Base-by-base conservation (phyloP, 495 filamentous ascomycete species). In the Hypomontagnella monticulosa region DNA sequence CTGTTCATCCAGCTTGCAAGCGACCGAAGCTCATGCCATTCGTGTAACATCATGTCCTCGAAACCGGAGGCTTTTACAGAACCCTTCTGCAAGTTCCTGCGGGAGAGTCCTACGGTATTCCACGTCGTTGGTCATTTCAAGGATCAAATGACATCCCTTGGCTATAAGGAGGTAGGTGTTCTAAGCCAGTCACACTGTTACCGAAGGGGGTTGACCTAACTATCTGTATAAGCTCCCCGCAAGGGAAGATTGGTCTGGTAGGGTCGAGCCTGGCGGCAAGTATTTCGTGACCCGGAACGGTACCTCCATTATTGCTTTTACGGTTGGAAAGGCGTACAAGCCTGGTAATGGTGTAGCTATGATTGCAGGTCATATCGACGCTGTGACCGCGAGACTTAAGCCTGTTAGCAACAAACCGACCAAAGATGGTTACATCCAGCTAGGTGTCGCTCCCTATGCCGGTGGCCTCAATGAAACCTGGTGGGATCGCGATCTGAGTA, bases 401-500 rank as follows among this genome's bases (percentile, higher is more conserved):
- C 94, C 94, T 2, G 87, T 96, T 4, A 89, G 92, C 59, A 92
- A 88, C 65, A 86, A 97, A 62, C 85, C 88, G 5, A 89, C 79
- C 48, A 91, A 89, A 70, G 87, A 90, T 18, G 94, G 94, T 32
- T 99, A 92, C 75, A 67, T 88, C n/a, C 92, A 97, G 78, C 82
- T 99, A 3, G 94, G 90, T 4, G 89, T 99, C 30, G 95, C 95
- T 3, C 95, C 91, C 0, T 99, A 97, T 72, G 95, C 93, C 9
- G 93, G 95, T 33, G 92, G 79, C 16, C 76, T 97, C 52, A 93
- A 93, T 65, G 79, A 78, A 52, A 97, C 93, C 1, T 97, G 93
- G 93, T 97, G 91, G 92, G 93, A 97, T 79, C 84, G 94, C 12
- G 95, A 99, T 78, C 83, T 99, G 38, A 88, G 90, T 47, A 89